Conservation (phyloP, 176 grass and related monocot genomes). For the Phoenix roebelenii region DNA sequence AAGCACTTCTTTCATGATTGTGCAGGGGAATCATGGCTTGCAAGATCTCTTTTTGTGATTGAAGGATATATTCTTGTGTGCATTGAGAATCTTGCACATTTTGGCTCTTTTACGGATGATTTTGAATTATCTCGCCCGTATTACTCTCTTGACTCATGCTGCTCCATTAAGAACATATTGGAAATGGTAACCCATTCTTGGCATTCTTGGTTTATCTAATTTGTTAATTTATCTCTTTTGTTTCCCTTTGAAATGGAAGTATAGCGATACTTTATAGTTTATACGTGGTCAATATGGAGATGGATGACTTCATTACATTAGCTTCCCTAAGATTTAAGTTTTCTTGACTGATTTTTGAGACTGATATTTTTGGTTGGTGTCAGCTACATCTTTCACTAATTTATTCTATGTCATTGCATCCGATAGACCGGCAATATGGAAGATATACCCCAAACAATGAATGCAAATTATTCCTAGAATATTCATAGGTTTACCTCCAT, state of each 20-base stretch:
- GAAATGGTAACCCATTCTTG: constrained; percentile 65
- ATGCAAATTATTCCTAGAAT: too few species aligned
- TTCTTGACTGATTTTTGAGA: too few species aligned
- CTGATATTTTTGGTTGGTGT: too few species aligned
- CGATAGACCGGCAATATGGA: too few species aligned
- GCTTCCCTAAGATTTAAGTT: too few species aligned
- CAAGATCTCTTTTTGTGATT: constrained; percentile 59
- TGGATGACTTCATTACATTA: too few species aligned
- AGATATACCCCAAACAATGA: too few species aligned
- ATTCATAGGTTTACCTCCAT: too few species aligned
- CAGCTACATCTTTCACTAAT: too few species aligned
- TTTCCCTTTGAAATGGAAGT: neutral
- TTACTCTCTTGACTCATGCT: constrained; percentile 53
- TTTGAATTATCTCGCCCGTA: constrained; percentile 30
- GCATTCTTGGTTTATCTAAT: constrained; percentile 9
- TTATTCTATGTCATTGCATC: too few species aligned
- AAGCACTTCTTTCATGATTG: constrained; percentile 24
- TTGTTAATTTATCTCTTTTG: constrained; percentile 20
- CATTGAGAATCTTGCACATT: constrained; percentile 67
- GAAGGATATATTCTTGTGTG: constrained; percentile 56
- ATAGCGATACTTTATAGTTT: neutral
- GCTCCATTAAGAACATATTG: constrained; percentile 50
- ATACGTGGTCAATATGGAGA: too few species aligned
- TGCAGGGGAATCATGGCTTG: constrained; percentile 42
- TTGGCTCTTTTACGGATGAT: constrained; percentile 48